Base-by-base conservation (phyloP, 176 grass and related monocot species). In the Alopecurus myosuroides region DNA sequence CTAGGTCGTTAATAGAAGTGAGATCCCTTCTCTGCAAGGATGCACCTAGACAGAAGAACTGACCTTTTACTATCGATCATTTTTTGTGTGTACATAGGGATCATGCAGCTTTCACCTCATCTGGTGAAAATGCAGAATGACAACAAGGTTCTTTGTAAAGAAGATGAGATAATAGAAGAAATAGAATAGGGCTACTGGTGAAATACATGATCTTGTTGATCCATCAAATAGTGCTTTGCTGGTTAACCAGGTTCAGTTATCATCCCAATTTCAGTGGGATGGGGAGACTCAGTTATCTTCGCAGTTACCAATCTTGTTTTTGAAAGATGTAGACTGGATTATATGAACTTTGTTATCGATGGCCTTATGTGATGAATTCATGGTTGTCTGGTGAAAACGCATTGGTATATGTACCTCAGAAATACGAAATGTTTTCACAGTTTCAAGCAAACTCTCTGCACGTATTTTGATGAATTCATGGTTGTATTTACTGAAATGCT, bases 1-100 rank as follows among this genome's bases (percentile, higher is more conserved):
- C 96, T 5, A 89, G 96, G 64, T 95, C 91, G 22, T 95, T 93
- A 61, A 89, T 95, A 93, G 96, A 98, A 89, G 96, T 98, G 50
- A 93, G 96, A 23, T 98, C 96, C 1, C 91, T 98, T 60, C 91
- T 98, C 33, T 98, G 96, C 85, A 94, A 98, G 70, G 96, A 98
- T 68, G 89, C 89, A 20, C 86, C 92, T 18, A 77, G 85, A 9
- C 82, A 92, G 60, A 98, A 98, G 80, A 90, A 86, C 55, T 87
- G 6, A 86, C 57, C 48, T 93, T 91, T 81, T 98, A 95, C 41
- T 98, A 93, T 52, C 95, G 89, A 81, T 23, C 22, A 69, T 26
- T 53, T 53, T 81, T 45, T 18, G 19, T 18, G 22, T 92, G 85
- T 88, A 83, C 36, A 84, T n/a, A n/a, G n/a, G n/a, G n/a, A n/a